These are phyloP conservation scores for Scutellaria baicalensis DNA, from an alignment of 257 asterid genomes.

Conservation along the genomic window DNA sequence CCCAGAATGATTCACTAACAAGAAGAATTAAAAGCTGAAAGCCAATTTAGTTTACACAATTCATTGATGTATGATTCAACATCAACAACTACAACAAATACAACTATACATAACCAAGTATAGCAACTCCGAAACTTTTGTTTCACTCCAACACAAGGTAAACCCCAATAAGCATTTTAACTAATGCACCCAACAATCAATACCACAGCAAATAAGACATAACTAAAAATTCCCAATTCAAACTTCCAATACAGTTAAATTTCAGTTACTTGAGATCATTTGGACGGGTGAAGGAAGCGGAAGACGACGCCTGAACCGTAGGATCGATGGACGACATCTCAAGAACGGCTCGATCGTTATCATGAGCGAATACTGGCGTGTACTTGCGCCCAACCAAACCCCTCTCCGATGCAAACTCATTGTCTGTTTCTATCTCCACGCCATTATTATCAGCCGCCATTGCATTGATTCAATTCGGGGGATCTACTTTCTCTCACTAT, in stretches of 20 bases:
- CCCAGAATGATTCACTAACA: neutral
- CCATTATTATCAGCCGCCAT: slow-evolving; percentile 40
- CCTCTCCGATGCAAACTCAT: slow-evolving; percentile 39
- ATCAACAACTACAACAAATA: neutral
- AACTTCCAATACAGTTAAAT: slow-evolving; percentile 8
- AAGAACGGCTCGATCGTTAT: slow-evolving; percentile 54
- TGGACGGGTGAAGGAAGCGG: slow-evolving; percentile 22
- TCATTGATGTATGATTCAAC: slow-evolving; percentile 1
- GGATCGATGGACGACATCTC: slow-evolving; percentile 69
- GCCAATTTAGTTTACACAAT: neutral
- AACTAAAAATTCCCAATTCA: slow-evolving; percentile 8
- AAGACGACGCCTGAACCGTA: slow-evolving; percentile 29
- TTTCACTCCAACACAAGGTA: slow-evolving; percentile 7
- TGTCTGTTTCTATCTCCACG: slow-evolving; percentile 43
- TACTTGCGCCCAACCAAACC: slow-evolving; percentile 60
- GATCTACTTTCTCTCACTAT: slow-evolving; percentile 17
- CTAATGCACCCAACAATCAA: neutral
- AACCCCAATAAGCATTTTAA: neutral
- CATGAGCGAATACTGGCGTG: slow-evolving; percentile 65
- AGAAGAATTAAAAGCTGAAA: neutral
- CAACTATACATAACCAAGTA: neutral
- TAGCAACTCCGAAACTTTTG: slow-evolving; percentile 1
- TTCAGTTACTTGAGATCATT: slow-evolving; percentile 37
- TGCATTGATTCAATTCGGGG: slow-evolving; percentile 34
- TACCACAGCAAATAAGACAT: neutral